Percentiles rank a stretch among this genome's conserved stretches.
Evolutionary conservation across 306 rosid genomes (phyloP).

Genomic region (Trichosanthes truncata): DNA sequence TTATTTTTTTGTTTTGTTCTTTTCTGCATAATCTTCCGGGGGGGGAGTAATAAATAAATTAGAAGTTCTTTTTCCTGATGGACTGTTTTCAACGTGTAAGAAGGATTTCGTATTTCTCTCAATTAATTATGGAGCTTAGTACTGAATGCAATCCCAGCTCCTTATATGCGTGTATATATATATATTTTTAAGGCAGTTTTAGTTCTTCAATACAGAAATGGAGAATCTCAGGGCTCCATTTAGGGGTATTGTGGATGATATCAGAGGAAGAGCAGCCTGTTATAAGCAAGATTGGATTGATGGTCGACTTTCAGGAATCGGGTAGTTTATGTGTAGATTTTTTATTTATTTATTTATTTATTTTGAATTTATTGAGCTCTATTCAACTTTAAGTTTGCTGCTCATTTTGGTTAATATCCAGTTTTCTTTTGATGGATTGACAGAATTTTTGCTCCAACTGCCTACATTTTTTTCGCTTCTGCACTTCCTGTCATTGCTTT

Average conservation of each 20-base stretch:
- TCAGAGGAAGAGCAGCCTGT: conserved; percentile 46
- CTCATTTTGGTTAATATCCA: not conserved
- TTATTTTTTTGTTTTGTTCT: not conserved
- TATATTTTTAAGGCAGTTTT: not conserved
- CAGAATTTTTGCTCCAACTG: conserved; percentile 71
- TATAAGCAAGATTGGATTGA: conserved; percentile 70
- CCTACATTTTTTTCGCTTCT: conserved; percentile 73
- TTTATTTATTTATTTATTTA: not conserved
- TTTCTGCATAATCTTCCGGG: not conserved
- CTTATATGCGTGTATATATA: not conserved
- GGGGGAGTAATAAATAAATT: not conserved
- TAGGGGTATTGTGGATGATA: conserved; percentile 48
- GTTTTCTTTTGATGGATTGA: not conserved
- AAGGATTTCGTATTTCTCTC: not conserved
- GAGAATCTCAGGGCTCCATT: conserved; percentile 42
- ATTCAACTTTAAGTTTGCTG: not conserved
- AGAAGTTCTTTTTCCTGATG: not conserved
- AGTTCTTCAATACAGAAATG: conserved; percentile 28
- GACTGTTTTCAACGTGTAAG: not conserved
- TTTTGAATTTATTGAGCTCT: not conserved
- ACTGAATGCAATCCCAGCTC: not conserved
- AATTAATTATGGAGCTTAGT: not conserved
- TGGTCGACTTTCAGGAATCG: conserved; percentile 48
- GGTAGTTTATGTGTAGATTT: conserved; percentile 22
- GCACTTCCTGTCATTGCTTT: conserved; percentile 80